Conservation (phyloP, 768 basidiomycete species). For the Pleurotus eryngii region DNA sequence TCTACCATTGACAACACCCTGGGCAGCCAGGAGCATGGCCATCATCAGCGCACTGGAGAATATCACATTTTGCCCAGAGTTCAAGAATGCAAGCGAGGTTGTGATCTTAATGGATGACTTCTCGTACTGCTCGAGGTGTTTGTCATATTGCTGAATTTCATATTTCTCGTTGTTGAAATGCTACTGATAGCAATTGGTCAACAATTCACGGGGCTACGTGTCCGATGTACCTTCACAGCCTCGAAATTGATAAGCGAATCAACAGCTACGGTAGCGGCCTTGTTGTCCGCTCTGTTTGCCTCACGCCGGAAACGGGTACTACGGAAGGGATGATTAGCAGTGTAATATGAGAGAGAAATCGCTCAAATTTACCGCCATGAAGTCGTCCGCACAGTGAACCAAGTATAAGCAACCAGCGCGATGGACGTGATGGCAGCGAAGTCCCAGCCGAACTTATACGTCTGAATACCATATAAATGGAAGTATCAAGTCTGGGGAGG, state of each 20-base stretch:
- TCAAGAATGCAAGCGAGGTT: slow-evolving; percentile 88
- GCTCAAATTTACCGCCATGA: slow-evolving; percentile 74
- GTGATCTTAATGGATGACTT: slow-evolving; percentile 92
- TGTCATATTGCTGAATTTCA: slow-evolving; percentile 90
- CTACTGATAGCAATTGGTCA: slow-evolving; percentile 35
- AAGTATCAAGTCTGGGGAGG: background rate
- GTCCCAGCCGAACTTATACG: slow-evolving; percentile 96
- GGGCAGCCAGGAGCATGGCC: slow-evolving; percentile 96
- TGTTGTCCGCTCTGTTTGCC: slow-evolving; percentile 96
- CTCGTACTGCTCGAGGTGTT: slow-evolving; percentile 82
- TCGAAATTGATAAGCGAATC: slow-evolving; percentile 98
- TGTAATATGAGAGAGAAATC: background rate
- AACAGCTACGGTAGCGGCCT: slow-evolving; percentile 89
- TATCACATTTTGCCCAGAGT: slow-evolving; percentile 96
- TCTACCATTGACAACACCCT: slow-evolving; percentile 86
- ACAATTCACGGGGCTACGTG: background rate
- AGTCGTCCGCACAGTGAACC: slow-evolving; percentile 96
- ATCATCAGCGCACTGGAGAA: slow-evolving; percentile 91
- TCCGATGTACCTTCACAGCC: slow-evolving; percentile 79
- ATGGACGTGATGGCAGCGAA: slow-evolving; percentile 87
- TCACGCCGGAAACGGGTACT: slow-evolving; percentile 92
- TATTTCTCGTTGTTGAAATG: slow-evolving; percentile 97
- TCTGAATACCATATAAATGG: slow-evolving; percentile 41
- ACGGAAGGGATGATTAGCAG: background rate
- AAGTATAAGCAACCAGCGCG: slow-evolving; percentile 88